Percentiles rank a stretch among this genome's conserved stretches.
phyloP scores from a whole-genome alignment of 805 yeast species.

The Lachancea thermotolerans region DNA sequence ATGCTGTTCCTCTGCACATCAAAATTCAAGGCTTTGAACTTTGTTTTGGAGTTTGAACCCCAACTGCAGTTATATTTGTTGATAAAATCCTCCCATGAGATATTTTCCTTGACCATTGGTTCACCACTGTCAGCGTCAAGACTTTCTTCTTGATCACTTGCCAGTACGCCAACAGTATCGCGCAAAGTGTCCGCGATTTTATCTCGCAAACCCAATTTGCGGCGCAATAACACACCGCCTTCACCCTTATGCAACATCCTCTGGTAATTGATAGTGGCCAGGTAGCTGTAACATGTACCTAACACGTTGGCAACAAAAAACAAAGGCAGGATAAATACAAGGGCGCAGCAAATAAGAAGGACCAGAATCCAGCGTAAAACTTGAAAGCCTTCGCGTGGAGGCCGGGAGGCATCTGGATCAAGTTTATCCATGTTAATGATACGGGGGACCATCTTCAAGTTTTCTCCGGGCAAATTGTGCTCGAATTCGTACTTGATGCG shows the following conservation, averaged over 20 bases:
- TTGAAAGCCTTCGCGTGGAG: conserved; percentile 5
- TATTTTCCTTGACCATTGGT: conserved; percentile 3
- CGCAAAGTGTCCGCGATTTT: conserved; percentile 18
- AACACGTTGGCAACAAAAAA: conserved; percentile 21
- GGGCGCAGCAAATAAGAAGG: not conserved
- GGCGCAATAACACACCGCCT: conserved; percentile 16
- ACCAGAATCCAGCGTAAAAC: conserved; percentile 3
- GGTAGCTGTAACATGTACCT: conserved; percentile 28
- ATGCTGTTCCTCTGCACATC: conserved; percentile 37
- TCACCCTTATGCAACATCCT: conserved; percentile 19
- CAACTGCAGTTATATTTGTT: conserved; percentile 19
- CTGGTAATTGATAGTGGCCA: conserved; percentile 22
- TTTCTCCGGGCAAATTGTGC: conserved; percentile 30
- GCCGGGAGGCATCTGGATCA: conserved; percentile 9
- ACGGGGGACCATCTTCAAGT: conserved; percentile 20
- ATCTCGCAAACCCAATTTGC: conserved; percentile 21
- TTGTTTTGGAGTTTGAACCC: conserved; percentile 13
- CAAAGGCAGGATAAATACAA: conserved; percentile 20
- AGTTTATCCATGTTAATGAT: conserved; percentile 22
- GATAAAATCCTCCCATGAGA: conserved; percentile 25
- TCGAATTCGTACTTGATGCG: conserved; percentile 42
- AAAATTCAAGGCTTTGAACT: conserved; percentile 28
- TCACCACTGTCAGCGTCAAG: conserved; percentile 9
- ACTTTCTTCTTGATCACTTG: conserved; percentile 15
- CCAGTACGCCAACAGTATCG: conserved; percentile 19